phyloP scores from a whole-genome alignment of 805 yeast genomes.

The Wickerhamomyces alni region DNA sequence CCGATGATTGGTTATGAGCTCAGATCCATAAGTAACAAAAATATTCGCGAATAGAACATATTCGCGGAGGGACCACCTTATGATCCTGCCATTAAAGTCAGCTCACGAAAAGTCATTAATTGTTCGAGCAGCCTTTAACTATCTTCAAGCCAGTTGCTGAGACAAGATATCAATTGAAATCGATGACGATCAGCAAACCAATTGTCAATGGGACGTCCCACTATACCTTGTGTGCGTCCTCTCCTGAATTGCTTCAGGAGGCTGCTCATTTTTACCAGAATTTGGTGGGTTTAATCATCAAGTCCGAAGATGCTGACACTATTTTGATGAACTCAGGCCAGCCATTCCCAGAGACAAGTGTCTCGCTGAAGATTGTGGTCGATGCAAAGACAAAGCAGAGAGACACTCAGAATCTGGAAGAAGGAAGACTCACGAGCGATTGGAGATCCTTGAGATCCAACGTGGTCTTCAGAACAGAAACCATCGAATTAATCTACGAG shows the following conservation, averaged over 20 bases:
- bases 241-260: constrained; percentile 33
- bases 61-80: no score
- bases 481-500: constrained; percentile 22
- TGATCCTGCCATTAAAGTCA: no score
- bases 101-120: no score
- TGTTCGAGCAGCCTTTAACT: no score
- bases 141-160: no score
- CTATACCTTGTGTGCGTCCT: constrained; percentile 48
- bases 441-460: constrained; percentile 45
- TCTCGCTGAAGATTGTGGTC: constrained; percentile 23
- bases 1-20: no score
- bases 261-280: constrained; percentile 54
- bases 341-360: constrained; percentile 22
- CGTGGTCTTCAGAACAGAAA: constrained; percentile 29
- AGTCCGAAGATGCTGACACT: constrained; percentile 11
- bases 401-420: constrained; percentile 23
- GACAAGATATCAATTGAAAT: no score
- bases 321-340: constrained; percentile 27
- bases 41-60: no score
- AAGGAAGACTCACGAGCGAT: constrained; percentile 30
- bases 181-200: constrained; percentile 22
- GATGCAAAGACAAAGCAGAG: constrained; percentile 16
- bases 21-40: no score
- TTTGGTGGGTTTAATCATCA: constrained; percentile 31
- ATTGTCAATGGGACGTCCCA: constrained; percentile 53